These are phyloP conservation scores for Cynanchum wilfordii DNA, from an alignment of 257 asterid genomes.

Conservation along the genomic window DNA sequence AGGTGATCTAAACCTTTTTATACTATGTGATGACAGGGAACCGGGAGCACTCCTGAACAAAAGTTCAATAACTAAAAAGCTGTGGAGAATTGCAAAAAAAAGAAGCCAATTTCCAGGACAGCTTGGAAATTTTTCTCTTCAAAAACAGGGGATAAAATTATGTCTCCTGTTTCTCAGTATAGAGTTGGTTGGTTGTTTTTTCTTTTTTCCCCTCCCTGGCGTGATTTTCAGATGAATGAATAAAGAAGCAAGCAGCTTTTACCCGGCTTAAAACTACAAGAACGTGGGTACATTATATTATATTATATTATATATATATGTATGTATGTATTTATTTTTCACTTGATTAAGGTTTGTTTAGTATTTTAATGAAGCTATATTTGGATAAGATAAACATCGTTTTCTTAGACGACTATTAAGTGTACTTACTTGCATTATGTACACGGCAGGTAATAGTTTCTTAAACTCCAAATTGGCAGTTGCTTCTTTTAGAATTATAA, in stretches of 20 bases:
- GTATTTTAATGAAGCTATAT: background rate
- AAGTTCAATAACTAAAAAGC: slow-evolving; percentile 32
- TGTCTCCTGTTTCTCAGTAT: slow-evolving; percentile 17
- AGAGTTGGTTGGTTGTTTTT: slow-evolving; percentile 22
- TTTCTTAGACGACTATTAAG: slow-evolving; percentile 5
- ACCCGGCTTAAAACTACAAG: slow-evolving; percentile 6
- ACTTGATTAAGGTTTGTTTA: background rate
- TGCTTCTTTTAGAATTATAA: slow-evolving; percentile 6
- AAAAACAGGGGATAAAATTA: slow-evolving; percentile 2
- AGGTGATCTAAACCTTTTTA: too few relatives aligned
- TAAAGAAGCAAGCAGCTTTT: slow-evolving; percentile 24
- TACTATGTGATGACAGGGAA: slow-evolving; percentile 24
- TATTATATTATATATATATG: background rate
- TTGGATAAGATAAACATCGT: slow-evolving; percentile 22
- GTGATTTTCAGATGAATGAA: slow-evolving; percentile 26
- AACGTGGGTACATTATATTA: background rate
- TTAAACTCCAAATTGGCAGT: background rate
- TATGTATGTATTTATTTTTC: background rate
- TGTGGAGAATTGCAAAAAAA: background rate
- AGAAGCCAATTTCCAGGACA: slow-evolving; percentile 6
- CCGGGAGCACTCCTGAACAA: slow-evolving; percentile 32
- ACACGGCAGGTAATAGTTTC: slow-evolving; percentile 15
- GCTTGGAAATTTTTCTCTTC: background rate
- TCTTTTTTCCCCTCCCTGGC: background rate
- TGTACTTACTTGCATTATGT: slow-evolving; percentile 9